These are phyloP conservation scores for Phytophthora uliginosa DNA, from an alignment of 352 stramenopile genomes.

Conservation along the genomic window DNA sequence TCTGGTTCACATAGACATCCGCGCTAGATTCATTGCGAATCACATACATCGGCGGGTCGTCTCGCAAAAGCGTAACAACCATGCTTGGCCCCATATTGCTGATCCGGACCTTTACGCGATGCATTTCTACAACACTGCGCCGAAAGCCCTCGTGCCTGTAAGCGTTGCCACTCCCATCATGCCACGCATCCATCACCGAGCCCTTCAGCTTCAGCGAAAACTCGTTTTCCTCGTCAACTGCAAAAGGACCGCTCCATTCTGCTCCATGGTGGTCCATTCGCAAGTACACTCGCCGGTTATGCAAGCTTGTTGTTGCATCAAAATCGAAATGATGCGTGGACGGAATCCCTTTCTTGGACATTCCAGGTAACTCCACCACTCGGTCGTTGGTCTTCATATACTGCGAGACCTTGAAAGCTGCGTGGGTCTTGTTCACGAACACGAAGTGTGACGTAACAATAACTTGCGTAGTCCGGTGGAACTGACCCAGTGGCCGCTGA, in stretches of 20 bases:
- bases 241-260: conserved; percentile 87
- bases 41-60: conserved; percentile 89
- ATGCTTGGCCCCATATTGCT: conserved; percentile 82
- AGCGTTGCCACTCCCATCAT: conserved; percentile 39
- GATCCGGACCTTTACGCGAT: conserved; percentile 83
- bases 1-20: conserved; percentile 80
- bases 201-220: conserved; percentile 85
- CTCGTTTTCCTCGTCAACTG: conserved; percentile 87
- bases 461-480: conserved; percentile 90
- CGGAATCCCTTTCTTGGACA: conserved; percentile 47
- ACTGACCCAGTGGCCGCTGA: conserved; percentile 85
- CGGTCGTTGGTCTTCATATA: conserved; percentile 70
- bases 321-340: conserved; percentile 79
- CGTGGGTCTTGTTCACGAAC: conserved; percentile 88
- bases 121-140: conserved; percentile 58
- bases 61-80: conserved; percentile 78
- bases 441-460: conserved; percentile 89
- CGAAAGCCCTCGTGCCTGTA: conserved; percentile 56
- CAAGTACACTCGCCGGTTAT: conserved; percentile 74
- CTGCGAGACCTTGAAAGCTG: conserved; percentile 82
- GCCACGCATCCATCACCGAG: conserved; percentile 61
- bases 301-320: conserved; percentile 56
- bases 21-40: conserved; percentile 87
- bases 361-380: conserved; percentile 66
- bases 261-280: conserved; percentile 79